Conservation (phyloP, 2,329 filamentous ascomycete species). For the Monilinia laxa region DNA sequence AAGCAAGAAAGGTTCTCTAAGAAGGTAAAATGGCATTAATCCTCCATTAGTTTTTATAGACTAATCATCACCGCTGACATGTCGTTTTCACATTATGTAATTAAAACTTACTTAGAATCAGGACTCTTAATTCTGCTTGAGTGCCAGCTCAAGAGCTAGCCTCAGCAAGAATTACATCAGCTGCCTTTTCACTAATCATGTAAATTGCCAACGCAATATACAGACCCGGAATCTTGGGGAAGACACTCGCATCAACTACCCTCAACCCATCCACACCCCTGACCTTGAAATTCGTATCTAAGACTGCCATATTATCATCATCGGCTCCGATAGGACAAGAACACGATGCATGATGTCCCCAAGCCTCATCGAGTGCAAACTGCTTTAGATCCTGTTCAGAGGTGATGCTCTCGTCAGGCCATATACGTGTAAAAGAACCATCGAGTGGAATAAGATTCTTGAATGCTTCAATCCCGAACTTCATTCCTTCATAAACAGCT, state of each 20-base stretch:
- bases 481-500: slow-evolving; percentile 26
- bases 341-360: slow-evolving; percentile 58
- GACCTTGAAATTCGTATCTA: slow-evolving; percentile 43
- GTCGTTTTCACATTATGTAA: neutral
- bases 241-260: slow-evolving; percentile 62
- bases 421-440: slow-evolving; percentile 46
- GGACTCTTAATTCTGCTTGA: neutral
- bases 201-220: slow-evolving; percentile 53
- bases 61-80: no score
- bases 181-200: slow-evolving; percentile 59
- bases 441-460: slow-evolving; percentile 43
- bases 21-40: no score
- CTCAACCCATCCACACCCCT: slow-evolving; percentile 43
- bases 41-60: no score
- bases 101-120: neutral
- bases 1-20: no score
- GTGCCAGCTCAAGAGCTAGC: slow-evolving; percentile 1
- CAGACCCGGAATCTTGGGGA: slow-evolving; percentile 51
- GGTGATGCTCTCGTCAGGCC: slow-evolving; percentile 44
- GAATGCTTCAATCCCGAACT: slow-evolving; percentile 40
- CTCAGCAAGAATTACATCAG: slow-evolving; percentile 22
- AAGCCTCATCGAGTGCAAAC: slow-evolving; percentile 51
- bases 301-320: slow-evolving; percentile 48
- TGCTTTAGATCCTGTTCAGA: slow-evolving; percentile 43
- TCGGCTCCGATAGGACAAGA: slow-evolving; percentile 52